Percentiles rank a stretch among this genome's conserved stretches.
Evolutionary conservation across 495 filamentous ascomycete genomes (phyloP).

Genomic region (Hypoxylon lienhwacheense): DNA sequence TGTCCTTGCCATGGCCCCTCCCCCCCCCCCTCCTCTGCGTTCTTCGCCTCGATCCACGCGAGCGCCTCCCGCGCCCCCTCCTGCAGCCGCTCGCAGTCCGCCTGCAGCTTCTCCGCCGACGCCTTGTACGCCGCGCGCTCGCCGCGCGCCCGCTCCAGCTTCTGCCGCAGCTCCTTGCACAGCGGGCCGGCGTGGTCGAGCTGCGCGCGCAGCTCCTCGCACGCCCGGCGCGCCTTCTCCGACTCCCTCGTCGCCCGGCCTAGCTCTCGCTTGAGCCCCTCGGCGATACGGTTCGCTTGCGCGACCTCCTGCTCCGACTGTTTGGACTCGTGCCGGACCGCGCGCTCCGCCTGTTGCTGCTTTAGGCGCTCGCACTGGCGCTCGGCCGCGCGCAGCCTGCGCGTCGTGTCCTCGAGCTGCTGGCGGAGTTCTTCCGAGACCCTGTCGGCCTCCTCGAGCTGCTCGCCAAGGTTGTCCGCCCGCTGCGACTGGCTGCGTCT

Average conservation of each 20-base stretch:
- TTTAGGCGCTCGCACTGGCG: conserved; percentile 48
- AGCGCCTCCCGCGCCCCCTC: conserved; percentile 34
- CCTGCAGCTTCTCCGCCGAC: conserved; percentile 48
- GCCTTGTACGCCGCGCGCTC: conserved; percentile 50
- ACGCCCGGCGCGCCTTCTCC: conserved; percentile 28
- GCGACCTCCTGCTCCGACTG: conserved; percentile 49
- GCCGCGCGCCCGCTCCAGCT: conserved; percentile 49
- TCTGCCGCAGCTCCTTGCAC: conserved; percentile 42
- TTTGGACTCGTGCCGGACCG: conserved; percentile 56
- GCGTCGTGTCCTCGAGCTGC: conserved; percentile 50
- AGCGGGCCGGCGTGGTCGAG: conserved; percentile 26
- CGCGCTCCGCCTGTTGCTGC: conserved; percentile 45
- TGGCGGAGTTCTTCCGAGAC: conserved; percentile 66
- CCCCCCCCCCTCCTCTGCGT: too few relatives aligned
- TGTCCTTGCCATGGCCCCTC: too few relatives aligned
- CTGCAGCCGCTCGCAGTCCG: conserved; percentile 44
- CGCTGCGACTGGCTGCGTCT: conserved; percentile 48
- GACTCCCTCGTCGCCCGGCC: conserved; percentile 37
- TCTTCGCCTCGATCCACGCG: conserved; percentile 42
- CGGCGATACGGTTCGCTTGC: conserved; percentile 47
- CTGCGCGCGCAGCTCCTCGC: conserved; percentile 32
- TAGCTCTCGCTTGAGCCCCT: conserved; percentile 49
- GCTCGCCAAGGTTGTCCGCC: conserved; percentile 56
- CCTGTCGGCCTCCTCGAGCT: conserved; percentile 74
- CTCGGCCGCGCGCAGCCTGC: conserved; percentile 46